Base-by-base conservation (phyloP, 2,329 filamentous ascomycete genomes). In the Cladorrhinum sp. region DNA sequence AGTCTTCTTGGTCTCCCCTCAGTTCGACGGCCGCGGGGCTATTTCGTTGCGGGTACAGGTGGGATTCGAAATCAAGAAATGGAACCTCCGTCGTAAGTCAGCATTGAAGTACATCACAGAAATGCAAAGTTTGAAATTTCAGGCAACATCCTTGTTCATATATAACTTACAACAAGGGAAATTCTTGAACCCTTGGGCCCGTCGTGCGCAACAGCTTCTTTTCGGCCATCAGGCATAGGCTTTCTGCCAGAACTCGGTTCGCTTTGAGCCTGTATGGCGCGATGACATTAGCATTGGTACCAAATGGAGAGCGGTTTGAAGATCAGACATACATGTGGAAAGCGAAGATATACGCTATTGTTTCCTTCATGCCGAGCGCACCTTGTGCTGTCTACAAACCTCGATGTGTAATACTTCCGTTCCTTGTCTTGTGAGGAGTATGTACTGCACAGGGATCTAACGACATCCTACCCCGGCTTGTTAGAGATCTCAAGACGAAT, bases 1-100 rank as follows among this genome's bases (percentile, higher is more conserved):
- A 6, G 2, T 36, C 26, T 28, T 5, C 26, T 9, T 28, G 26
- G 9, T 9, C 9, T 4, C 4, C 4, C 9, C 26, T 4, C 16
- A 33, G 28, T 18, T 36, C 30, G 1, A 10, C 2, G 12, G 10
- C 12, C 16, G 14, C 14, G 18, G 14, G 3, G 12, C 12, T 4
- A 54, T 21, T 14, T 7, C 26, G 51, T 16, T 18, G 16, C 26
- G 33, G 14, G 30, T 54, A 54, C 18, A 14, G 2, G 16, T 33
- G n/a, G 33, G 51, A 36, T 12, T 54, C 51, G 18, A 54, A 54
- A 24, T 54, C 51, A 14, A 54, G n/a, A 16, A 36, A 54, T 36
- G 26, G 51, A 16, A 36, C 28, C 51, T 54, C 2, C 30, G 20
- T 18, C 12, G 28, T 54, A 14, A 36, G 51, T 46, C 4, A 28